phyloP scores from a whole-genome alignment of 169 alveolate species.

The Plasmodium relictum region DNA sequence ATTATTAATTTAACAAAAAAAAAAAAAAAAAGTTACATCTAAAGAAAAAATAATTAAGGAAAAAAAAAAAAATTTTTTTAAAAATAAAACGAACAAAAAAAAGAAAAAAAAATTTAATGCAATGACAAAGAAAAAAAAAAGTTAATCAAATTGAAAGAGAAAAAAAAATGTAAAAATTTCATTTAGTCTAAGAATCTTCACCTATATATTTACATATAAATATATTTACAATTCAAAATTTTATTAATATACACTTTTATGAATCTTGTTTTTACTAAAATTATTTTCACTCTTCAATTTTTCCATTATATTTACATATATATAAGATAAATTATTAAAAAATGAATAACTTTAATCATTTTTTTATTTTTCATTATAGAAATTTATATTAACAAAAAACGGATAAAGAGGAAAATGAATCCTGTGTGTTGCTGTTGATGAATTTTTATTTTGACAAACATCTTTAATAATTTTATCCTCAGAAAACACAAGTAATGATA shows the following conservation, averaged over 20 bases:
- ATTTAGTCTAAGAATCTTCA: too few relatives aligned
- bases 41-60: background rate
- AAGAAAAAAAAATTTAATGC: conserved; percentile 11
- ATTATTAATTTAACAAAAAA: background rate
- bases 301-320: background rate
- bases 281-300: background rate
- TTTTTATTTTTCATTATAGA: conserved; percentile 26
- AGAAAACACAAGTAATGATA: conserved; percentile 60
- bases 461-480: conserved; percentile 53
- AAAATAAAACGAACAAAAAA: background rate
- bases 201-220: too few relatives aligned
- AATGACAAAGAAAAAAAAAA: background rate
- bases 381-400: conserved; percentile 50
- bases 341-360: background rate
- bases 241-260: too few relatives aligned
- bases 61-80: background rate
- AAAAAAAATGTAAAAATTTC: background rate
- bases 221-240: too few relatives aligned
- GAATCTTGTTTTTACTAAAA: background rate
- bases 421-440: conserved; percentile 21
- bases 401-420: conserved; percentile 70
- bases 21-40: background rate
- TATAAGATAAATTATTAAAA: background rate
- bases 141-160: background rate
- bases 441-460: conserved; percentile 14